These are phyloP conservation scores for Gentiana macrophylla DNA, from an alignment of 257 asterid genomes.

Conservation along the genomic window DNA sequence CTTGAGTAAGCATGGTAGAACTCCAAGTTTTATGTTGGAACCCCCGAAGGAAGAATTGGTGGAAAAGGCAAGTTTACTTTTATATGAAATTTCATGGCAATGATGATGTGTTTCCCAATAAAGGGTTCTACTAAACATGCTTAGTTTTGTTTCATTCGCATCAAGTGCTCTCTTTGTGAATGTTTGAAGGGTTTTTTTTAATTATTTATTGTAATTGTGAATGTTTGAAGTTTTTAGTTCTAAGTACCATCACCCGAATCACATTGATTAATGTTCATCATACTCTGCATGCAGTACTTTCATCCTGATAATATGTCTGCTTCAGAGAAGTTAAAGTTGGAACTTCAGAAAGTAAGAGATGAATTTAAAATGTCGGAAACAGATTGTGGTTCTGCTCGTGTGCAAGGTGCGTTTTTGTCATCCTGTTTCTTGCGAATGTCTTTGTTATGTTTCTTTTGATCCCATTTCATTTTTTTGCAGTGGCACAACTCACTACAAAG, in stretches of 20 bases:
- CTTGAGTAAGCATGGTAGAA: slow-evolving; percentile 34
- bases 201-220: too few relatives aligned
- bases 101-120: not conserved
- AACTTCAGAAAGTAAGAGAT: slow-evolving; percentile 77
- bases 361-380: slow-evolving; percentile 85
- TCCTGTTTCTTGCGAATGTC: too few relatives aligned
- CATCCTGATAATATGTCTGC: slow-evolving; percentile 89
- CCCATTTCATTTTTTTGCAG: slow-evolving; percentile 17
- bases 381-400: slow-evolving; percentile 96
- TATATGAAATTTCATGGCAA: not conserved
- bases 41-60: slow-evolving; percentile 61
- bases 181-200: too few relatives aligned
- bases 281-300: slow-evolving; percentile 46
- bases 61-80: slow-evolving; percentile 41
- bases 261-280: not conserved
- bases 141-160: too few relatives aligned
- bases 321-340: slow-evolving; percentile 79
- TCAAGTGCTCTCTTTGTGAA: too few relatives aligned
- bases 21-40: slow-evolving; percentile 26
- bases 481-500: slow-evolving; percentile 85
- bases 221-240: too few relatives aligned
- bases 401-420: slow-evolving; percentile 46
- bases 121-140: not conserved
- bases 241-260: too few relatives aligned
- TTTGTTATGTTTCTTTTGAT: too few relatives aligned